Conservation (phyloP, 2,329 filamentous ascomycete genomes). For the Calcarisporium arbuscula region DNA sequence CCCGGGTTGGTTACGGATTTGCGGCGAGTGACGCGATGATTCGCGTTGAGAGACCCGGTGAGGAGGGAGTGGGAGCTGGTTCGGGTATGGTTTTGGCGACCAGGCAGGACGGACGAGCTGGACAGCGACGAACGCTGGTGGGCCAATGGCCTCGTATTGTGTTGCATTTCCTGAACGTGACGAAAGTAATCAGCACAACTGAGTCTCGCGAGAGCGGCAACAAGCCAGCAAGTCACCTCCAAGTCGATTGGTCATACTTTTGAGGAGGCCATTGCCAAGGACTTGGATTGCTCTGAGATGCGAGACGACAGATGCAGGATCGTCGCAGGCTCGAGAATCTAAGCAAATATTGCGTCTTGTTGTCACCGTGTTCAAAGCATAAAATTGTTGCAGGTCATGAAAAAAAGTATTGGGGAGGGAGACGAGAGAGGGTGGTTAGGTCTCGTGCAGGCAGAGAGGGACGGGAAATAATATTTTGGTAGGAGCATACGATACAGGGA, state of each 20-base stretch:
- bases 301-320: slow-evolving; percentile 25
- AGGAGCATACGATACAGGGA: slow-evolving; percentile 13
- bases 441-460: slow-evolving; percentile 7
- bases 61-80: slow-evolving; percentile 78
- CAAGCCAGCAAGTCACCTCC: slow-evolving; percentile 21
- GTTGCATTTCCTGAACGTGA: slow-evolving; percentile 52
- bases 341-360: slow-evolving; percentile 13
- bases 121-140: slow-evolving; percentile 56
- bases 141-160: slow-evolving; percentile 60
- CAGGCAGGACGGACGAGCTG: slow-evolving; percentile 48
- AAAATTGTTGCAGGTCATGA: slow-evolving; percentile 12
- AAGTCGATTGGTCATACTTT: slow-evolving; percentile 41
- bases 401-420: slow-evolving; percentile 16
- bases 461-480: slow-evolving; percentile 11
- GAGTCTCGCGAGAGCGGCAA: slow-evolving; percentile 22
- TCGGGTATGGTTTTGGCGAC: slow-evolving; percentile 61
- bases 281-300: slow-evolving; percentile 26
- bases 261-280: slow-evolving; percentile 54
- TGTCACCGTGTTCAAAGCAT: slow-evolving; percentile 7
- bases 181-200: slow-evolving; percentile 27
- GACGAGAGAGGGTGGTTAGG: slow-evolving; percentile 4
- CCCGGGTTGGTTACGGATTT: slow-evolving; percentile 83
- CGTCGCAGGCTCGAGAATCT: slow-evolving; percentile 20
- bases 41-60: slow-evolving; percentile 67
- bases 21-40: slow-evolving; percentile 81